Evolutionary conservation across 148 eudicot genomes (phyloP).

Genomic region (Pouteria glomerata): DNA sequence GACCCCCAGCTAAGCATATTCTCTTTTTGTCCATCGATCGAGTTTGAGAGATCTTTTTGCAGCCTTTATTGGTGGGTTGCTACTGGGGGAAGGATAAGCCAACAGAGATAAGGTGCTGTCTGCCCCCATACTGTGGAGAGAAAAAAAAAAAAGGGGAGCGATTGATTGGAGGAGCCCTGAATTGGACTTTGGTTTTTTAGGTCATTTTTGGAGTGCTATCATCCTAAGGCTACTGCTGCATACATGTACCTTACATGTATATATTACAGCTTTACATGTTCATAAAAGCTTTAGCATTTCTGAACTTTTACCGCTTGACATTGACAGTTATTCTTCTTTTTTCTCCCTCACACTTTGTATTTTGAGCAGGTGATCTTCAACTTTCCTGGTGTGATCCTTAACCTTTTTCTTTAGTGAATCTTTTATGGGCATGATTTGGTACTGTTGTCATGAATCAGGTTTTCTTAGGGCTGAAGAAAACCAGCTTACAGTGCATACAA

Average conservation of each 20-base stretch:
- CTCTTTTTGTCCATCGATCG: constrained; percentile 1
- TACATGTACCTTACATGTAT: too few species aligned
- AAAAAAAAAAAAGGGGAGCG: background rate
- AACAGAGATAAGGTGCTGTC: constrained; percentile 10
- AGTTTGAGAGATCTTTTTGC: constrained; percentile 6
- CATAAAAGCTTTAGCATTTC: background rate
- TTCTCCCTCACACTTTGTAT: background rate
- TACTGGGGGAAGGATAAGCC: constrained; percentile 12
- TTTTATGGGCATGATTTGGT: background rate
- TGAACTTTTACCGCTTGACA: background rate
- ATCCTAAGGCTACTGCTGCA: background rate
- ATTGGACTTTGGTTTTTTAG: background rate
- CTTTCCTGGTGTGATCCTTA: background rate
- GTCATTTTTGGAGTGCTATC: constrained; percentile 16
- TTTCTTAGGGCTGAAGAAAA: constrained; percentile 12
- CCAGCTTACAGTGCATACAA: background rate
- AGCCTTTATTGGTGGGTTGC: constrained; percentile 11
- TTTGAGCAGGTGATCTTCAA: background rate
- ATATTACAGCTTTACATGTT: background rate
- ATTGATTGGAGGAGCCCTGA: background rate
- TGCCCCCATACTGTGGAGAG: constrained; percentile 2
- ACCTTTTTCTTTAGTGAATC: background rate
- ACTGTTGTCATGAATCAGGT: background rate
- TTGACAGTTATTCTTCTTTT: background rate
- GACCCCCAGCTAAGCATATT: constrained; percentile 14